phyloP scores from a whole-genome alignment of 202 grass and related monocot genomes.

The Panicum hallii region DNA sequence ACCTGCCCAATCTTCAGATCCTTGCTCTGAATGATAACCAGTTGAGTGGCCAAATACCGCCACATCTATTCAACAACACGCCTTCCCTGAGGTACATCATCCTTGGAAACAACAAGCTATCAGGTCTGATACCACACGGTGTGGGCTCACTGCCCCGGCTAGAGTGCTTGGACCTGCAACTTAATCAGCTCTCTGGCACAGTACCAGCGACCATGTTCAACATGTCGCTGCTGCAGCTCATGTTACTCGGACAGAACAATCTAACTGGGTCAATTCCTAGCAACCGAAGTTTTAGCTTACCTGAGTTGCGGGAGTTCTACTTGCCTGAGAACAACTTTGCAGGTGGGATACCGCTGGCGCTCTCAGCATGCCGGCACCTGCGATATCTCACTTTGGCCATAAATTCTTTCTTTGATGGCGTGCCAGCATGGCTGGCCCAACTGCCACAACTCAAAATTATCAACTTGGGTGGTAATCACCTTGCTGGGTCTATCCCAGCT shows the following conservation, averaged over 20 bases:
- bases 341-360: background rate
- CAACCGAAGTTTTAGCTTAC: slow-evolving; percentile 18
- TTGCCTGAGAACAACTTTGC: background rate
- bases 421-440: slow-evolving; percentile 16
- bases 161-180: background rate
- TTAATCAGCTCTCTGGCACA: slow-evolving; percentile 4
- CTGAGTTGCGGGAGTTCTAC: fast-evolving
- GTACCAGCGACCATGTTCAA: slow-evolving; percentile 32
- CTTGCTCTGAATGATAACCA: background rate
- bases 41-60: background rate
- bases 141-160: slow-evolving; percentile 10
- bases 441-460: fast-evolving
- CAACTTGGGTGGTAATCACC: fast-evolving
- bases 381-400: background rate
- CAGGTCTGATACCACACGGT: background rate
- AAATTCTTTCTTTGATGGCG: background rate
- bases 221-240: background rate
- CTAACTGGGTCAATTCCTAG: background rate
- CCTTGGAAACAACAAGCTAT: slow-evolving; percentile 7
- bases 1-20: background rate
- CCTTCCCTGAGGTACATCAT: background rate
- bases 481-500: slow-evolving; percentile 1
- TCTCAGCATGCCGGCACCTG: background rate
- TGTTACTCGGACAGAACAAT: background rate
- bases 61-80: slow-evolving; percentile 1